Evolutionary conservation across 371 early-diverging fungal species (phyloP).

Genomic region (Mucor piriformis): DNA sequence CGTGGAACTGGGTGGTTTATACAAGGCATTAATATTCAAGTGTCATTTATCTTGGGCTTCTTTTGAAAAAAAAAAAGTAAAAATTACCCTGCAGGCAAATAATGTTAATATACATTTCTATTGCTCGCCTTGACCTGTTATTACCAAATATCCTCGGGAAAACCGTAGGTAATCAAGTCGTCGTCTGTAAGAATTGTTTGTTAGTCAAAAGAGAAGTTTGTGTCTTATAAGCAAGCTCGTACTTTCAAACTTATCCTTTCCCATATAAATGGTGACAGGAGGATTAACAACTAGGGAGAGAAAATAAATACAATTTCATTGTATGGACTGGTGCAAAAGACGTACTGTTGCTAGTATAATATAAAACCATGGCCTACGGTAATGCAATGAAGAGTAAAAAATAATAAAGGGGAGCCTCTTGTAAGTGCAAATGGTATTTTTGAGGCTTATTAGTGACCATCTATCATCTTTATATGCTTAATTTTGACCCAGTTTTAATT

Average conservation of each 20-base stretch:
- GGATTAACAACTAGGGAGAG: constrained; percentile 63
- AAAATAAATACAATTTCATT: background rate
- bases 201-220: background rate
- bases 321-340: background rate
- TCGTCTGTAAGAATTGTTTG: constrained; percentile 64
- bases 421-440: background rate
- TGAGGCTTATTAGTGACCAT: constrained; percentile 2
- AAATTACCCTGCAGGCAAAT: constrained; percentile 7
- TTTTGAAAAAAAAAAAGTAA: background rate
- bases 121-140: background rate
- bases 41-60: background rate
- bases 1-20: constrained; percentile 85
- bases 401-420: background rate
- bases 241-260: constrained; percentile 97
- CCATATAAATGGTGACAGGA: constrained; percentile 91
- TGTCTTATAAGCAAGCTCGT: constrained; percentile 15
- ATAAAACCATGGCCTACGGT: constrained; percentile 20
- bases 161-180: constrained; percentile 93
- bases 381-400: background rate
- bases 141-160: constrained; percentile 91
- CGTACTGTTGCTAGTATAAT: constrained; percentile 30
- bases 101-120: background rate
- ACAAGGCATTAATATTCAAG: background rate
- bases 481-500: background rate
- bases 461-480: background rate